Evolutionary conservation across 2,329 filamentous ascomycete species (phyloP), one percentile per base, ranked within the genome.

Genomic region (Aspergillus transmontanensis): DNA sequence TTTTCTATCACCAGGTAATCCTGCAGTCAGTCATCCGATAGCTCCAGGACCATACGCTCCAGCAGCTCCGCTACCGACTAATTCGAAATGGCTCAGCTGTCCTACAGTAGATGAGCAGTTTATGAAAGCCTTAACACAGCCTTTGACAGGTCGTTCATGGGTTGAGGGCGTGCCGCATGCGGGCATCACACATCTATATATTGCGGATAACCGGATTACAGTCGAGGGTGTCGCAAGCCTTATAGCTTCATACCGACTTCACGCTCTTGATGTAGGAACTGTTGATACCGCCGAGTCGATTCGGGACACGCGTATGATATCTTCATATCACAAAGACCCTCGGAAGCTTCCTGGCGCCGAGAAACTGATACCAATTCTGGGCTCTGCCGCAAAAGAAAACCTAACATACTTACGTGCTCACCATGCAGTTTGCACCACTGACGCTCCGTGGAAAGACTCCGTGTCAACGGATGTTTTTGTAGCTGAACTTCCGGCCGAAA

Each of bases 171-270:
- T 84, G 1, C 80, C 83, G 26, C 79, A 84, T 68, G 76, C 79
- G 11, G 87, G 87, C 2, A 81, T 88, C 43, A 88, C 86, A 0
- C 86, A 89, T 74, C 75, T 89, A 2, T 87, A 86, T 68, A 80
- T 89, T 16, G 80, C 86, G 4, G 81, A 81, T 9, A 89, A 89
- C 61, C 68, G 76, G 3, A 71, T 89, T 6, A 86, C 84, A 1
- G 81, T 85, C 0, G 85, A 87, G 70, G 86, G 85, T 0, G 75
- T 86, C 6, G 84, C 82, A 4, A 82, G 81, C 19, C 75, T 89
- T 6, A 69, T 88, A 12, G 75, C 81, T 56, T 85, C 85, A 9
- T 78, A 76, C 58, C 78, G 82, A 36, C 74, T 89, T 10, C 81
- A 86, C 66, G 83, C 85, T 2, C 76, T 89, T 2, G 86, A 89